Base-by-base conservation (phyloP, 768 basidiomycete species). In the Lentinula sp. region DNA sequence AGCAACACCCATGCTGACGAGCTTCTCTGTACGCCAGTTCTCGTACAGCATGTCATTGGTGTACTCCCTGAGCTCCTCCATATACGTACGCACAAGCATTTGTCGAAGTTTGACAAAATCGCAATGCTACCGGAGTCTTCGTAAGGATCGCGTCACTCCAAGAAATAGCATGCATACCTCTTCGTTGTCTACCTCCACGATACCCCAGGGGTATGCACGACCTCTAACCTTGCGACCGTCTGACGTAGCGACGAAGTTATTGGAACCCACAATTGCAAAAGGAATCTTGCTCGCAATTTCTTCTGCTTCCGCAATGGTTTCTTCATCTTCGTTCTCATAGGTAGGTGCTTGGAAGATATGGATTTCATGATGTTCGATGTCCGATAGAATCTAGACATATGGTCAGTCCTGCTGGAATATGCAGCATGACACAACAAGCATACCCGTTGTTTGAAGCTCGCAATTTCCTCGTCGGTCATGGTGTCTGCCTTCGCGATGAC, bases 41-140 rank as follows among this genome's bases (percentile, higher is more conserved):
- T 99, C 97, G 73, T 99, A 99, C 60, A 99, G 83, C 40, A 90
- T 86, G 68, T 93, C 88, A 70, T 96, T 95, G 67, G 97, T 98
- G 74, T 95, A 92, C 76, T 98, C 97, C 70, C 96, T 81, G 65
- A 99, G 81, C 73, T 99, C 97, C 73, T 99, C 97, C 97, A 99
- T 99, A 73, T 98, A 97, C 9, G 96, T 98, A 60, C 97, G 85
- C 66, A 99, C 90, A 40, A 99, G 89, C 97, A 99, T 98, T 75
- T 98, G 97, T 57, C 97, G 89, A 63, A 99, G 89, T 76, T 98
- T 98, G 75, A 98, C 96, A 71, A 99, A 99, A 74, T 99, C 97
- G 67, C 97, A 99, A 71, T 99, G 97, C 16, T 59, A 37, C 35
- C 10, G 23, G 46, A 8, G 31, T 3, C 16, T 32, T 32, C 23